Evolutionary conservation across 441 rosid species (phyloP), one percentile per base, ranked within the genome.

Genomic region (Adansonia grandidieri): DNA sequence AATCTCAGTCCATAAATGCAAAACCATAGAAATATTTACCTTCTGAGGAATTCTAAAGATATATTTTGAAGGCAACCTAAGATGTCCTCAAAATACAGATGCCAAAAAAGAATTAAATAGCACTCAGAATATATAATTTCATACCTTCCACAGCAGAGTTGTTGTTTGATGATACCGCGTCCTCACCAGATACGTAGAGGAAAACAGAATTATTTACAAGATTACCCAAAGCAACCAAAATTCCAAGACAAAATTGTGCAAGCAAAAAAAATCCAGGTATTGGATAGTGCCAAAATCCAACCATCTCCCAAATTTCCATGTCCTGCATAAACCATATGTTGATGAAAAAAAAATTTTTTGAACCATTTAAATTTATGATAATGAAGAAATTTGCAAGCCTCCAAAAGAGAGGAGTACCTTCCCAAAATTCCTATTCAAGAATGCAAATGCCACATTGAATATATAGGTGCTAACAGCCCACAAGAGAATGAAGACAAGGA

Each of bases 251-350:
- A 90, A 93, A 97, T 81, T 97, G 99, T 79, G 99, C 99, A 85
- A 95, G 94, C 85, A 97, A 87, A 85, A 93, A 97, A 77, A 95
- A 88, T 77, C 98, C 99, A 66, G 99, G 99, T 82, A 92, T 90
- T 54, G 99, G 90, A 85, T 97, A 97, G 87, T 97, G 98, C 98
- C 99, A 97, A 85, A 95, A 82, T 22, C 99, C 98, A 82, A 95
- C 90, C 98, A 95, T 95, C 84, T 97, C 99, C 98, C 98, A 97
- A 60, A 91, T 90, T 77, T 92, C 82, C 97, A 92, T 97, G 85
- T 95, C 98, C 99, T 97, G 89, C 87, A 87, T 71, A 76, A 65
- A 65, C 66, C 40, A 66, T 54, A 14, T 57, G 51, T 57, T 40
- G 64, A 40, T 73, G 24, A 66, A 53, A 66, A 62, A 62, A 77